Conservation (phyloP, 352 stramenopile species). For the Globisporangium cylindrosporum region DNA sequence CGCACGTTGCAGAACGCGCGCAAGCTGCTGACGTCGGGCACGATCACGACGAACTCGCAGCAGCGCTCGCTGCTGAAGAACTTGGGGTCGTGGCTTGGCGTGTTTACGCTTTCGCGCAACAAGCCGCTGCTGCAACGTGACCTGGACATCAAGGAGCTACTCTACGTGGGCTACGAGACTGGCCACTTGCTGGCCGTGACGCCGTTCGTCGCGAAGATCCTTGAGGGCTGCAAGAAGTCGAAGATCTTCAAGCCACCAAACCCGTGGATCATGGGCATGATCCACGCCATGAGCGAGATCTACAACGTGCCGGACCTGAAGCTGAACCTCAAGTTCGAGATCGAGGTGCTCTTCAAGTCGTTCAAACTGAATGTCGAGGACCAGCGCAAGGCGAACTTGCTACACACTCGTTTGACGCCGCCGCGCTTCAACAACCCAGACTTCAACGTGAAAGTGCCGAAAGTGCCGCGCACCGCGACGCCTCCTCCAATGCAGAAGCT, state of each 20-base stretch:
- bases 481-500: conserved; percentile 46
- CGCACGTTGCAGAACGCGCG: conserved; percentile 95
- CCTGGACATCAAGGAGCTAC: conserved; percentile 97
- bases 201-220: conserved; percentile 98
- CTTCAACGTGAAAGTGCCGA: conserved; percentile 96
- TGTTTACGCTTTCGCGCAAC: conserved; percentile 98
- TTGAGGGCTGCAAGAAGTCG: conserved; percentile 97
- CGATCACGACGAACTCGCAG: conserved; percentile 97
- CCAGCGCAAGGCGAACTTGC: conserved; percentile 89
- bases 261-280: conserved; percentile 99
- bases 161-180: conserved; percentile 95
- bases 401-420: conserved; percentile 89
- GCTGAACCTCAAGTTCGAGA: conserved; percentile 99
- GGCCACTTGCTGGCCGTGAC: conserved; percentile 98
- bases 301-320: conserved; percentile 99
- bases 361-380: conserved; percentile 97
- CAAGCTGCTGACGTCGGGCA: conserved; percentile 95
- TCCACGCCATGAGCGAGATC: conserved; percentile 96
- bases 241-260: conserved; percentile 98
- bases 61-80: conserved; percentile 99
- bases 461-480: conserved; percentile 52
- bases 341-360: conserved; percentile 99
- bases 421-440: conserved; percentile 96
- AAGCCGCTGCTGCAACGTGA: conserved; percentile 97
- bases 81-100: conserved; percentile 97